Conservation (phyloP, 2,329 filamentous ascomycete species). For the Colletotrichum agaves region DNA sequence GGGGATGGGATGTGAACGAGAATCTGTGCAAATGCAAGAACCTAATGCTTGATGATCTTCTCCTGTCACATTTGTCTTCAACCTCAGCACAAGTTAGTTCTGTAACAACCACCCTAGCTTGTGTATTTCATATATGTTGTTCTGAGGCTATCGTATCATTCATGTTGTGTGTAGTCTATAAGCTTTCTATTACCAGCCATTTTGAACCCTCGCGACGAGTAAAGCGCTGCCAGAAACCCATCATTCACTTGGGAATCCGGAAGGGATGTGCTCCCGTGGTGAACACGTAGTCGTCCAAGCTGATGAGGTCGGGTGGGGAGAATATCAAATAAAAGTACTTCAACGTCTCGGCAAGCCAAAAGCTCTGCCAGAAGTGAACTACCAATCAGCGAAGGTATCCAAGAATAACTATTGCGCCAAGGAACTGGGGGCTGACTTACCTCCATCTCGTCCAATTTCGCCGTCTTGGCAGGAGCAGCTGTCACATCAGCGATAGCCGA, state of each 20-base stretch:
- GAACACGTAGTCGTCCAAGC: conserved; percentile 74
- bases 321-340: conserved; percentile 83
- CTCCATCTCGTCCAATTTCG: conserved; percentile 53
- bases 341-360: conserved; percentile 78
- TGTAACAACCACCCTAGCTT: too few species aligned
- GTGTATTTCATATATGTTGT: too few species aligned
- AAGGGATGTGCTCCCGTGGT: conserved; percentile 65
- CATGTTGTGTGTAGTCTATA: not conserved
- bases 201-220: too few species aligned
- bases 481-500: conserved; percentile 63
- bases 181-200: not conserved
- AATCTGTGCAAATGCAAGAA: too few species aligned
- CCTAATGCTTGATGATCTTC: too few species aligned
- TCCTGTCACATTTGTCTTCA: too few species aligned
- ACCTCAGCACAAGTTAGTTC: too few species aligned
- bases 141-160: too few species aligned
- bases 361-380: conserved; percentile 60
- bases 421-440: conserved; percentile 26
- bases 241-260: conserved; percentile 24
- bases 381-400: not conserved
- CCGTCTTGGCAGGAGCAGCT: conserved; percentile 54
- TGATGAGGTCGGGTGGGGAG: conserved; percentile 70
- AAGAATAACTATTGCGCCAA: conserved; percentile 9
- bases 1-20: too few species aligned
- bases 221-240: too few species aligned